These are phyloP conservation scores for Chrysoporthe puriensis DNA, from an alignment of 2,329 filamentous ascomycete species.

Conservation along the genomic window DNA sequence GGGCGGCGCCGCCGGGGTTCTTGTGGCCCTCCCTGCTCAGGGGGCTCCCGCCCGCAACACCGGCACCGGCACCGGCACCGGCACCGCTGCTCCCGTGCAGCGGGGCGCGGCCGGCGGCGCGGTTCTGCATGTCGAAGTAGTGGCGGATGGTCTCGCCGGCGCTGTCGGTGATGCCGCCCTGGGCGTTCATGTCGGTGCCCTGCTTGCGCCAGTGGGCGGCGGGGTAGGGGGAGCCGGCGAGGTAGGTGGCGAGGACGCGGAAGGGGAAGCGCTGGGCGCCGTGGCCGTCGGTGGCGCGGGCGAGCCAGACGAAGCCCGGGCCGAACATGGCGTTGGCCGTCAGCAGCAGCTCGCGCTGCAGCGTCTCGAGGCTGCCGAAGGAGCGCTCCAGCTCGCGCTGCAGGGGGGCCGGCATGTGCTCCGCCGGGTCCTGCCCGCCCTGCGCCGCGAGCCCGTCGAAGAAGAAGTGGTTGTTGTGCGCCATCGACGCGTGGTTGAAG, in stretches of 20 bases:
- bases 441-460: constrained; percentile 59
- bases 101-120: constrained; percentile 40
- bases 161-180: constrained; percentile 45
- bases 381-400: constrained; percentile 63
- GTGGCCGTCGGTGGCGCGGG: constrained; percentile 50
- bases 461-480: constrained; percentile 88
- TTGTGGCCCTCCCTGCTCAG: constrained; percentile 36
- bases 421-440: constrained; percentile 49
- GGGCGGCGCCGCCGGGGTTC: constrained; percentile 67
- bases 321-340: constrained; percentile 93
- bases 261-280: constrained; percentile 43
- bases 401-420: constrained; percentile 46
- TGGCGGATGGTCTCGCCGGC: constrained; percentile 36
- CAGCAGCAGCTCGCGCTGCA: constrained; percentile 77
- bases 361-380: constrained; percentile 83
- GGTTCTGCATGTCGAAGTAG: constrained; percentile 46
- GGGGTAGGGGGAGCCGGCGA: constrained; percentile 86
- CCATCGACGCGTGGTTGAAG: constrained; percentile 98
- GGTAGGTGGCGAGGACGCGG: constrained; percentile 84
- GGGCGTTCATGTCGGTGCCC: constrained; percentile 70
- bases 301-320: constrained; percentile 95
- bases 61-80: constrained; percentile 32
- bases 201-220: constrained; percentile 81
- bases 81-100: constrained; percentile 25
- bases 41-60: not conserved